Conservation (phyloP, 805 yeast genomes). For the Zygotorulaspora florentina region DNA sequence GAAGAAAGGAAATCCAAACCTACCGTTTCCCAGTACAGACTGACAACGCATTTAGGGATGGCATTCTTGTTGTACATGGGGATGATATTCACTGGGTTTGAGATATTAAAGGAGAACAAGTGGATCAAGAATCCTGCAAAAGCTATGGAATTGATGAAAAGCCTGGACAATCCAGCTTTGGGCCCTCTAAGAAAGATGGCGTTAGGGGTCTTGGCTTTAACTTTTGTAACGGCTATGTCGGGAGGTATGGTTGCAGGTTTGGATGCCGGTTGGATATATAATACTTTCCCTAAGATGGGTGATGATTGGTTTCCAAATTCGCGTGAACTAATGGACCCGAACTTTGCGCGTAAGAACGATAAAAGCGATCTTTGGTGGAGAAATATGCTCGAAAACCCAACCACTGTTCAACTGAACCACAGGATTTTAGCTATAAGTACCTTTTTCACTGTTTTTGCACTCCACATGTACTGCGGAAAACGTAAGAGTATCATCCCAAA, state of each 20-base stretch:
- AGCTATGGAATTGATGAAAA: constrained; percentile 51
- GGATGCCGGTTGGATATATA: constrained; percentile 95
- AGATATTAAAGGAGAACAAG: constrained; percentile 68
- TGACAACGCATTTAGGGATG: constrained; percentile 90
- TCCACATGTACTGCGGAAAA: constrained; percentile 63
- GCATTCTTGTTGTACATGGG: constrained; percentile 86
- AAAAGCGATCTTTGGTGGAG: constrained; percentile 82
- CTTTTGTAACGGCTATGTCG: constrained; percentile 89
- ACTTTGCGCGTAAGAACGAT: constrained; percentile 63
- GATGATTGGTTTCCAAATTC: constrained; percentile 68
- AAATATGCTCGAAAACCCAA: constrained; percentile 89
- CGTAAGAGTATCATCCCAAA: constrained; percentile 55
- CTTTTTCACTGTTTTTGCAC: constrained; percentile 61
- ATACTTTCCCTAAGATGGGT: constrained; percentile 97
- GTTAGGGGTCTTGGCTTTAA: constrained; percentile 55
- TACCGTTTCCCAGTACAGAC: constrained; percentile 93
- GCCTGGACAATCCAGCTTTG: constrained; percentile 59
- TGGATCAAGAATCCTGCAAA: constrained; percentile 61
- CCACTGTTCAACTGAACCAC: constrained; percentile 91
- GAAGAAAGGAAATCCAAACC: constrained; percentile 84
- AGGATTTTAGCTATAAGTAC: constrained; percentile 81
- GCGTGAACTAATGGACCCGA: constrained; percentile 73
- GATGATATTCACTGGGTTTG: constrained; percentile 86
- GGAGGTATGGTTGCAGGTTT: constrained; percentile 98
- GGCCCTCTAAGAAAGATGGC: constrained; percentile 54